Conservation (phyloP, 352 stramenopile species). For the Phytophthora colocasiae region DNA sequence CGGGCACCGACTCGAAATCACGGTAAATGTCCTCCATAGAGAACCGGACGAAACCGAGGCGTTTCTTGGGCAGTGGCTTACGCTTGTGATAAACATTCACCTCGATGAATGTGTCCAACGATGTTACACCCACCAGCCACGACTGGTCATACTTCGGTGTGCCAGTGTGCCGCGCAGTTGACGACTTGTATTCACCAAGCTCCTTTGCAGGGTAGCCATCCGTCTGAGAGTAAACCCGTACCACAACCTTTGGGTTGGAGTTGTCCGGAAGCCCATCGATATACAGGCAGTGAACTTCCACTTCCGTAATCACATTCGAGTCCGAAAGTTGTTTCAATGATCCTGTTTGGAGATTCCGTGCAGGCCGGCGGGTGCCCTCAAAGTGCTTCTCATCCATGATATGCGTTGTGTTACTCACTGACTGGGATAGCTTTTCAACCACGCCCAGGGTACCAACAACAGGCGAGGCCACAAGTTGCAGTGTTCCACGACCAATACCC, state of each 20-base stretch:
- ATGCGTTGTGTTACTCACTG: constrained; percentile 88
- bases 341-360: constrained; percentile 63
- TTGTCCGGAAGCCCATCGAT: constrained; percentile 76
- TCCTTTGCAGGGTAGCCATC: constrained; percentile 53
- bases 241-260: constrained; percentile 72
- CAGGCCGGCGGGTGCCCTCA: constrained; percentile 77
- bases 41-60: constrained; percentile 71
- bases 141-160: constrained; percentile 86
- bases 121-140: constrained; percentile 79
- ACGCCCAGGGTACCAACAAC: constrained; percentile 83
- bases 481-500: constrained; percentile 76
- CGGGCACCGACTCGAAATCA: constrained; percentile 78
- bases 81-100: constrained; percentile 86
- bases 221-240: constrained; percentile 67
- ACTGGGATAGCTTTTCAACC: constrained; percentile 87
- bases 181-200: constrained; percentile 75
- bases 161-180: constrained; percentile 64
- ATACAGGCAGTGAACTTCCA: constrained; percentile 81
- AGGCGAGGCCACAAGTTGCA: constrained; percentile 82
- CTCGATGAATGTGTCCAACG: constrained; percentile 80
- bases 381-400: constrained; percentile 84
- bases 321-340: constrained; percentile 79
- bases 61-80: constrained; percentile 86
- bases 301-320: constrained; percentile 87
- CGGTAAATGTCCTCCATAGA: constrained; percentile 90